Evolutionary conservation across 164 flowering plant genomes (phyloP).

Genomic region (Vitis rupestris): DNA sequence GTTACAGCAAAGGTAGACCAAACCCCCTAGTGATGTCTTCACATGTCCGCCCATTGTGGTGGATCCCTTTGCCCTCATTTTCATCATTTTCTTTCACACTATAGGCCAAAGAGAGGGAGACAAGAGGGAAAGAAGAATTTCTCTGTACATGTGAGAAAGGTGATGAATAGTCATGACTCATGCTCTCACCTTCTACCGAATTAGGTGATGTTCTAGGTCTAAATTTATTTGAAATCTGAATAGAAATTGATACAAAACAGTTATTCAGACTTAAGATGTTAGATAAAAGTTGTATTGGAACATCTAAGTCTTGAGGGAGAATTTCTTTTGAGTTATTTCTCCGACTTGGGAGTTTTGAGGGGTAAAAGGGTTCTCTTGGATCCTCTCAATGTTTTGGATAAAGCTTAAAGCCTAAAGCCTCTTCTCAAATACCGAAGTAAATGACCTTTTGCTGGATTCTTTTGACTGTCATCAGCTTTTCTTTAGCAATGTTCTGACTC

Average conservation of each 20-base stretch:
- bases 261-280: too few species aligned
- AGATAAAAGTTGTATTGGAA: too few species aligned
- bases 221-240: too few species aligned
- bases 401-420: constrained; percentile 7
- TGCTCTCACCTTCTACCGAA: neutral
- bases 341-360: neutral
- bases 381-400: constrained; percentile 7
- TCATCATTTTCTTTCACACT: constrained; percentile 14
- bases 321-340: too few species aligned
- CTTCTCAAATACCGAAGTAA: constrained; percentile 13
- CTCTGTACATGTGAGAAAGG: neutral
- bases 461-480: constrained; percentile 20
- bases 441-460: constrained; percentile 15
- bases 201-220: too few species aligned
- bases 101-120: constrained; percentile 2
- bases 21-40: constrained; percentile 25
- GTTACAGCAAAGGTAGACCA: constrained; percentile 17
- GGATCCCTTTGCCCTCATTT: constrained; percentile 25
- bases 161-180: neutral
- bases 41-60: constrained; percentile 34
- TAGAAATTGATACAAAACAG: too few species aligned
- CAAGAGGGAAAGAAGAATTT: neutral
- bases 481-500: constrained; percentile 13
- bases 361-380: constrained; percentile 32
- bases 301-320: too few species aligned